Conservation (phyloP, 2,329 filamentous ascomycete genomes). For the Xylaria sp. region DNA sequence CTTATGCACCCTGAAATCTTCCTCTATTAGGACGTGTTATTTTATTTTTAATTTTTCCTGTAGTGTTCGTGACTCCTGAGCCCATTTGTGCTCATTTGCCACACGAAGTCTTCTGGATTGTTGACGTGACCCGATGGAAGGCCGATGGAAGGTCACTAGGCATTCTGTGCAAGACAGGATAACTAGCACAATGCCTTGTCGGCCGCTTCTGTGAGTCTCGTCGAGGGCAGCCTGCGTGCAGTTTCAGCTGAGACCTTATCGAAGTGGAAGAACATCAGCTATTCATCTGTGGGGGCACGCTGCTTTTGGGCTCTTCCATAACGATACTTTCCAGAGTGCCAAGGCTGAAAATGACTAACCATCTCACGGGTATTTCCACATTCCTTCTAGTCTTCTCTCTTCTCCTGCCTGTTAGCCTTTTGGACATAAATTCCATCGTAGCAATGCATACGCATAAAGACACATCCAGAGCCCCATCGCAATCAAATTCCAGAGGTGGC, state of each 20-base stretch:
- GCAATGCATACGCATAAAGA: slow-evolving; percentile 11
- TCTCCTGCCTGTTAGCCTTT: too few species aligned
- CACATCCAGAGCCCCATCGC: not conserved
- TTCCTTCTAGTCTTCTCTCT: too few species aligned
- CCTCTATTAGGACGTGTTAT: slow-evolving; percentile 1
- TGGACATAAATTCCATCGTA: too few species aligned
- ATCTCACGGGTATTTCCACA: not conserved
- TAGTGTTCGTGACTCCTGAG: not conserved
- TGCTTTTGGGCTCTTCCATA: not conserved
- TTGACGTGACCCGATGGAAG: not conserved
- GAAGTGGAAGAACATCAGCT: not conserved
- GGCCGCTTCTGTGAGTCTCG: slow-evolving; percentile 3
- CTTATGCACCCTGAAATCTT: slow-evolving; percentile 32
- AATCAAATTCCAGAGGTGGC: not conserved
- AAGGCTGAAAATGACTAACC: not conserved
- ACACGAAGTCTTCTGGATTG: not conserved
- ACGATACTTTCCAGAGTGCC: not conserved
- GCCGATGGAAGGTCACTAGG: not conserved
- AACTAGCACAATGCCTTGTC: slow-evolving; percentile 10
- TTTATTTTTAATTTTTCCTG: too few species aligned
- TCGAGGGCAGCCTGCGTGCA: slow-evolving; percentile 4
- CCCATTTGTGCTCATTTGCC: not conserved
- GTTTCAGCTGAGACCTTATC: not conserved
- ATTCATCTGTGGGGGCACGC: not conserved
- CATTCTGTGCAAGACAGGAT: not conserved